Conservation (phyloP, 2,329 filamentous ascomycete species). For the Xylaria hypoxylon region DNA sequence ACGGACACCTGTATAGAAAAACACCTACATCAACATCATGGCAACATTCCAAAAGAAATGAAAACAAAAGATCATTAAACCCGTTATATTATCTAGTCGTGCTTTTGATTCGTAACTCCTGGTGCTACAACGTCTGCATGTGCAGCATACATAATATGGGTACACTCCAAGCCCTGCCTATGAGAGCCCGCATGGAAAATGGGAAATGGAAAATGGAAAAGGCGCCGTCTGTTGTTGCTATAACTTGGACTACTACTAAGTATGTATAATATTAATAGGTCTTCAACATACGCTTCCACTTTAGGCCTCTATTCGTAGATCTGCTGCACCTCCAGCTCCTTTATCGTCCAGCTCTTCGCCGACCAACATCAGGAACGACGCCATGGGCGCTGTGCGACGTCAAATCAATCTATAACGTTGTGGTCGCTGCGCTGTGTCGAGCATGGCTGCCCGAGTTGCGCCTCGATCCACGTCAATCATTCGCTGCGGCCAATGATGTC, state of each 20-base stretch:
- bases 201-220: no score
- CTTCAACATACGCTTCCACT: slow-evolving; percentile 6
- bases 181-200: background rate
- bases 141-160: background rate
- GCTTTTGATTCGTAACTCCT: background rate
- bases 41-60: background rate
- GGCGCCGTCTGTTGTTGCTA: slow-evolving; percentile 11
- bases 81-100: background rate
- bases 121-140: slow-evolving; percentile 10
- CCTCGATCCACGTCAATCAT: slow-evolving; percentile 11
- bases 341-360: slow-evolving; percentile 17
- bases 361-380: slow-evolving; percentile 20
- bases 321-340: slow-evolving; percentile 11
- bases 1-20: background rate
- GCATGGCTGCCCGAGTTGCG: slow-evolving; percentile 31
- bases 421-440: slow-evolving; percentile 27
- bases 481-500: slow-evolving; percentile 9
- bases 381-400: slow-evolving; percentile 26
- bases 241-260: background rate
- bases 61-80: background rate
- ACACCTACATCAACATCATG: no score
- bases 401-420: slow-evolving; percentile 22
- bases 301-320: slow-evolving; percentile 17
- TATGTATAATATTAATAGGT: background rate
- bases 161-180: background rate